These are phyloP conservation scores for Tranzscheliella williamsii DNA, from an alignment of 1,284 basidiomycete species.

Conservation along the genomic window DNA sequence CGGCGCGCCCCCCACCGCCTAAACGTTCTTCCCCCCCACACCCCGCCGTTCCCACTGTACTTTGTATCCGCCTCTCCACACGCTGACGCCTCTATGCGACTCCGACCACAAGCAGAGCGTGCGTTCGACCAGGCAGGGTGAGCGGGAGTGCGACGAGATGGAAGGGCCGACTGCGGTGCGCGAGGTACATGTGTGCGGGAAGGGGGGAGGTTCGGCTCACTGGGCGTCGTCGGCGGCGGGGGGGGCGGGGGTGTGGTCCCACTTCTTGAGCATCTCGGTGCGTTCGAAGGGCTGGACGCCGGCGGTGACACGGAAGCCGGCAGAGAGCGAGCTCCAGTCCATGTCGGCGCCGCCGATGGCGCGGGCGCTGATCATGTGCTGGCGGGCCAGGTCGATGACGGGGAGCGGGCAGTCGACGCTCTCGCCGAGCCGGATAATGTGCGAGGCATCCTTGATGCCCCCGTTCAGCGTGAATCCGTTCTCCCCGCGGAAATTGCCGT, in stretches of 20 bases:
- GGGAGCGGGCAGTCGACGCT: constrained; percentile 79
- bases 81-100: too few relatives aligned
- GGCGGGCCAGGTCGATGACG: constrained; percentile 54
- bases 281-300: constrained; percentile 69
- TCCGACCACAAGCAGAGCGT: too few relatives aligned
- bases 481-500: constrained; percentile 75
- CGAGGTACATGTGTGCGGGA: too few relatives aligned
- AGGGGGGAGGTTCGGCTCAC: too few relatives aligned
- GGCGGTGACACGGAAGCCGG: constrained; percentile 71
- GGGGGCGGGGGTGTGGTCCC: constrained; percentile 21
- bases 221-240: too few relatives aligned
- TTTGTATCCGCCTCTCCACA: too few relatives aligned
- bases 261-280: constrained; percentile 39
- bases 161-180: too few relatives aligned
- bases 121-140: too few relatives aligned
- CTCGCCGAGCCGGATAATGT: constrained; percentile 64
- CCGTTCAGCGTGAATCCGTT: constrained; percentile 84
- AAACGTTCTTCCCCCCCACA: too few relatives aligned
- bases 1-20: neutral
- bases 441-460: constrained; percentile 74
- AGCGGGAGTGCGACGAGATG: too few relatives aligned
- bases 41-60: too few relatives aligned
- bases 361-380: constrained; percentile 48
- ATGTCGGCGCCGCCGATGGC: constrained; percentile 69
- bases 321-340: constrained; percentile 75